phyloP scores from a whole-genome alignment of 345 rosid genomes.

The Psidium guajava region DNA sequence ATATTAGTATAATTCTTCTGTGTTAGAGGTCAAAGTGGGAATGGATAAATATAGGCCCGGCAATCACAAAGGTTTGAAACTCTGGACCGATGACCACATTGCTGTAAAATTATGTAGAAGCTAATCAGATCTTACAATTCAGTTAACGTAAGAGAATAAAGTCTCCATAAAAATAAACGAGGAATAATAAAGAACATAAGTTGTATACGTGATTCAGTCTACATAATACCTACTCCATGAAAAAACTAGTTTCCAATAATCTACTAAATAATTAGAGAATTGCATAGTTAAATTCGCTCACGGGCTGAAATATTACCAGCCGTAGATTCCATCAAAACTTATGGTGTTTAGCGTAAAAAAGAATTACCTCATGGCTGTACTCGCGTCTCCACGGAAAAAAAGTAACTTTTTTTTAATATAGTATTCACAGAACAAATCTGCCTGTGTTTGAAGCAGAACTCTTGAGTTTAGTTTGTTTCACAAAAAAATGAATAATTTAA shows the following conservation, averaged over 20 bases:
- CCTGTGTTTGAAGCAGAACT: background rate
- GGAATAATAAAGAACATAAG: background rate
- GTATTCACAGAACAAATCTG: background rate
- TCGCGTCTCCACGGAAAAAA: rapidly evolving
- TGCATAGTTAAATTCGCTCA: background rate
- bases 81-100: background rate
- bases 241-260: background rate
- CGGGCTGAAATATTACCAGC: background rate
- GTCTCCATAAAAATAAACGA: background rate
- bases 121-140: background rate
- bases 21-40: background rate
- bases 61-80: background rate
- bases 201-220: background rate
- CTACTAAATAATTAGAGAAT: background rate
- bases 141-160: background rate
- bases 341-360: background rate
- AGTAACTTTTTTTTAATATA: background rate
- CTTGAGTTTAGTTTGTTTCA: rapidly evolving
- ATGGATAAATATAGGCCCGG: background rate
- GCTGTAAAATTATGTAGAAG: background rate
- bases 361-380: background rate
- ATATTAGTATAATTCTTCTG: background rate
- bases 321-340: background rate
- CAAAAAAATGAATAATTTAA: background rate
- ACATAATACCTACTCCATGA: background rate